Evolutionary conservation across 106 monocot species (phyloP).

Genomic region (Phalaenopsis equestris): DNA sequence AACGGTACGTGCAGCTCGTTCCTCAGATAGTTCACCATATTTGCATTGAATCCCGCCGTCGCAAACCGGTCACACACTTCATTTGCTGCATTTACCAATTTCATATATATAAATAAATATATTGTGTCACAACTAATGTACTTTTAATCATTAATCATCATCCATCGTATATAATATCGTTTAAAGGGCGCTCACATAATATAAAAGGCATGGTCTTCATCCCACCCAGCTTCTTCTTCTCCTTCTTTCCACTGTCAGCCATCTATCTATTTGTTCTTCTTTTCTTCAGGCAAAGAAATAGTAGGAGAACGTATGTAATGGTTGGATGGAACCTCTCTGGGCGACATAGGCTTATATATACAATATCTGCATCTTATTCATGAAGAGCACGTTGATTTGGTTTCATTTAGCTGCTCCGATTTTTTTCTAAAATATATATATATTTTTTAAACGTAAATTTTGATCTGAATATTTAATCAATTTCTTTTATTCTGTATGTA

Average conservation of each 20-base stretch:
- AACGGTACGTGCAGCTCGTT: constrained; percentile 38
- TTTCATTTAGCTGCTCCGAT: no score
- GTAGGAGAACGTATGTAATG: not conserved
- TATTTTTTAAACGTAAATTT: no score
- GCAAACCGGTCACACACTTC: constrained; percentile 45
- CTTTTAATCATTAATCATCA: no score
- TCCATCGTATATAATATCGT: no score
- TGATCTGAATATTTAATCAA: no score
- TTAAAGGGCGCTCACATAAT: constrained; percentile 24
- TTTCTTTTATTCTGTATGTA: no score
- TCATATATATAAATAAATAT: not conserved
- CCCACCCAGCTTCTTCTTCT: constrained; percentile 36
- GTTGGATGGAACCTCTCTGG: no score
- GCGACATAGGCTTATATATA: not conserved
- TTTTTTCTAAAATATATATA: no score
- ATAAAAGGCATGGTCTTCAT: constrained; percentile 62
- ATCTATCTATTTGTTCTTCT: no score
- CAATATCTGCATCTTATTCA: no score
- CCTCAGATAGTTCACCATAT: constrained; percentile 39
- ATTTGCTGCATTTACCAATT: constrained; percentile 17
- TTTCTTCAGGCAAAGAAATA: not conserved
- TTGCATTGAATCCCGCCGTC: constrained; percentile 22
- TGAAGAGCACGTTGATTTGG: no score
- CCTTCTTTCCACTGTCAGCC: constrained; percentile 21
- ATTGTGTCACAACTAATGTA: no score